Evolutionary conservation across 2,329 filamentous ascomycete genomes (phyloP), one percentile per base, ranked within the genome.

Genomic region (Exophiala dermatitidis): DNA sequence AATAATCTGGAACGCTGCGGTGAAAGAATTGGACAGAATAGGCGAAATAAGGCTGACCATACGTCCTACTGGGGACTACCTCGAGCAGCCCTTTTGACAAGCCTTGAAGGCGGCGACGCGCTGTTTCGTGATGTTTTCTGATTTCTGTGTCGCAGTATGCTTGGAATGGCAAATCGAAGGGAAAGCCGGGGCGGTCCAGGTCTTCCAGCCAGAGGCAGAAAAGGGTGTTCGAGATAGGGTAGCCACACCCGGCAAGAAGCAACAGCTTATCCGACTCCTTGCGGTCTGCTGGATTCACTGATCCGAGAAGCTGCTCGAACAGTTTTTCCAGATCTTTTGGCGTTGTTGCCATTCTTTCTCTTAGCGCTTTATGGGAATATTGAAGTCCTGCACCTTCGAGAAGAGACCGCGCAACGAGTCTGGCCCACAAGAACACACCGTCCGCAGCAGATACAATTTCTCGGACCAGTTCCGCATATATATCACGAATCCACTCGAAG

Each of bases 341-440:
- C 5, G 9, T 41, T 9, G 28, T 46, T 31, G n/a, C 26, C 5
- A 45, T 28, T 37, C 12, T 29, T 28, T 44, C 41, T 34, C 7
- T 38, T n/a, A 31, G 7, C 33, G 12, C 43, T 41, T 5, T 5
- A 38, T 5, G 9, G 5, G 36, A 12, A 38, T 38, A 38, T 4
- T 12, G 36, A 5, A 6, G 33, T 34, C 33, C 33, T 10, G 10
- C 33, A 12, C 50, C 50, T 36, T 38, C 33, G 7, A 52, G 33
- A 19, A 52, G 34, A 32, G 41, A 42, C 5, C 28, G 7, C 4
- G 31, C 33, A 4, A 47, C 50, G 12, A 52, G 38, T n/a, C 34
- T n/a, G 5, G 46, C 43, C 50, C 50, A 52, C 9, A 52, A 31
- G 19, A 52, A 52, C 8, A 52, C 50, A 12, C 50, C 50, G n/a